phyloP scores from a whole-genome alignment of 345 rosid genomes.

The Kernera saxatilis region DNA sequence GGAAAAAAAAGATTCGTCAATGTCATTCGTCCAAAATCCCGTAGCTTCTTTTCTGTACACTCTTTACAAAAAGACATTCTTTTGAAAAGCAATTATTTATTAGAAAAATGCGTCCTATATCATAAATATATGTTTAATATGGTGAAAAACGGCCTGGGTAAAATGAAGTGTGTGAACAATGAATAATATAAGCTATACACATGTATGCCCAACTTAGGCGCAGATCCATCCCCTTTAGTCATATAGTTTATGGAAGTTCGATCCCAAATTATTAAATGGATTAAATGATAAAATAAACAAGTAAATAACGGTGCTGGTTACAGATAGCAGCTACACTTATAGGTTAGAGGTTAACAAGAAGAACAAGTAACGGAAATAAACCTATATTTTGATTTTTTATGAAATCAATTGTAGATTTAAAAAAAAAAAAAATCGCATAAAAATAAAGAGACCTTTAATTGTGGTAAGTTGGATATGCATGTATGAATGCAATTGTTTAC shows the following conservation, averaged over 20 bases:
- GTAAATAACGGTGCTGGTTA: not conserved
- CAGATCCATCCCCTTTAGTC: conserved; percentile 7
- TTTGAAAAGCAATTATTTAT: not conserved
- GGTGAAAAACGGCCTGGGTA: not conserved
- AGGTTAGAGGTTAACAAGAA: conserved; percentile 16
- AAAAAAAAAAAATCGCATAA: too few species aligned
- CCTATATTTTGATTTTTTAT: not conserved
- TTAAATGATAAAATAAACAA: not conserved
- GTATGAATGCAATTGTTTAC: not conserved
- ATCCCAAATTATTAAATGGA: not conserved
- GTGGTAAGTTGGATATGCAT: not conserved
- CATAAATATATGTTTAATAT: not conserved
- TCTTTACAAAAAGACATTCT: not conserved
- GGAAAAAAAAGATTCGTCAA: not conserved
- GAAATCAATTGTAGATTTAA: not conserved
- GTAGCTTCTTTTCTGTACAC: not conserved
- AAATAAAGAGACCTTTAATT: too few species aligned
- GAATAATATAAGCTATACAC: too few species aligned
- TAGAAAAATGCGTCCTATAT: not conserved
- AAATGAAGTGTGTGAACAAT: not conserved
- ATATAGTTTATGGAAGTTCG: not conserved
- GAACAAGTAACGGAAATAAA: conserved; percentile 8
- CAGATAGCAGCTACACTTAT: conserved; percentile 1
- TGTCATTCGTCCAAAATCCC: not conserved
- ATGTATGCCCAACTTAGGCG: not conserved